Evolutionary conservation across 345 rosid genomes (phyloP).

Genomic region (Cardamine chenopodiifolia): DNA sequence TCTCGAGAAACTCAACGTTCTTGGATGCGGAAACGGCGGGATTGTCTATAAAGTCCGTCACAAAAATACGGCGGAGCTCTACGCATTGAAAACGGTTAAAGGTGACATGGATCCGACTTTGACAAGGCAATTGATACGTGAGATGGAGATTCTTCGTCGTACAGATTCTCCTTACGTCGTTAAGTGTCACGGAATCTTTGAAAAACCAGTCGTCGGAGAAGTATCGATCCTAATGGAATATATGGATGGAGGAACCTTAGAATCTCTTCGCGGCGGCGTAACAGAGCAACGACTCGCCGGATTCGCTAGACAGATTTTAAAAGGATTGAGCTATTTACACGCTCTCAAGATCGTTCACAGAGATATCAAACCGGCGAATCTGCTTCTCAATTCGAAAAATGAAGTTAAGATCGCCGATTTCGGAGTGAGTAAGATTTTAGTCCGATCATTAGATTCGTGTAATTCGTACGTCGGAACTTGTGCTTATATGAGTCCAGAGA

Average conservation of each 20-base stretch:
- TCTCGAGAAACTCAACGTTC: constrained; percentile 66
- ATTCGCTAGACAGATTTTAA: constrained; percentile 64
- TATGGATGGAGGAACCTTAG: constrained; percentile 80
- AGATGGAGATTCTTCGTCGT: constrained; percentile 81
- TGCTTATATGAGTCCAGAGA: constrained; percentile 94
- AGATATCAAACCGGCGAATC: constrained; percentile 82
- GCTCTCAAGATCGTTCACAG: constrained; percentile 72
- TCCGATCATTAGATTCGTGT: constrained; percentile 67
- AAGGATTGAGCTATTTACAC: constrained; percentile 70
- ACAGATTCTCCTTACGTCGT: constrained; percentile 72
- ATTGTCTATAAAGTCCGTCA: constrained; percentile 76
- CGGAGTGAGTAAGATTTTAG: constrained; percentile 80
- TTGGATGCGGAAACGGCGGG: constrained; percentile 91
- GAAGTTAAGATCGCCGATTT: constrained; percentile 85
- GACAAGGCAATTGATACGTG: constrained; percentile 68
- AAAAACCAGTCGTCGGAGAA: constrained; percentile 64
- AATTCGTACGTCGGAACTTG: constrained; percentile 90
- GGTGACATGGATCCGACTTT: constrained; percentile 58
- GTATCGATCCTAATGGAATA: constrained; percentile 72
- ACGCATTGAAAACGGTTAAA: constrained; percentile 70
- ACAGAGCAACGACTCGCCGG: constrained; percentile 54
- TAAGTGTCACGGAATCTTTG: constrained; percentile 59
- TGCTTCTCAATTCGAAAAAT: constrained; percentile 58
- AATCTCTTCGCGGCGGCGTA: constrained; percentile 57
- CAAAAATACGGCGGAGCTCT: constrained; percentile 55